These are phyloP conservation scores for Xerocomus minutiporus DNA, from an alignment of 1,284 basidiomycete species.

Conservation along the genomic window DNA sequence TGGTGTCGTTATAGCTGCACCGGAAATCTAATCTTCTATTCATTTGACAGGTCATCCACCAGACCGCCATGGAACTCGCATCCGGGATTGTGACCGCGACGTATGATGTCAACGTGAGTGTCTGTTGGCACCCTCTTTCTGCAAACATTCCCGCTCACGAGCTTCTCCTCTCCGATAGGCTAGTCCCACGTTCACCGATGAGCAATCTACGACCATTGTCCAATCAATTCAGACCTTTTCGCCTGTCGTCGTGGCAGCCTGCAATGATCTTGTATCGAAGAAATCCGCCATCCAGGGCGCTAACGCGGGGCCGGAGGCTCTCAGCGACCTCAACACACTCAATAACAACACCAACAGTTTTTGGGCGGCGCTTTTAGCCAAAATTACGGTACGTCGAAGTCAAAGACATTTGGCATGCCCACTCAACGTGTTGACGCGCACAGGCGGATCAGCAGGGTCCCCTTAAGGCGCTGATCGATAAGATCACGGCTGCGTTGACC, in stretches of 20 bases:
- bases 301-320: no score
- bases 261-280: neutral
- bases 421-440: neutral
- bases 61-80: accelerated
- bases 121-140: neutral
- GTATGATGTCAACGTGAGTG: neutral
- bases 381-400: neutral
- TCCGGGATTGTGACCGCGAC: neutral
- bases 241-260: neutral
- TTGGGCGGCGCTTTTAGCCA: neutral
- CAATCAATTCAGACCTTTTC: accelerated
- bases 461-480: no score
- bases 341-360: neutral
- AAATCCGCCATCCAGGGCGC: neutral
- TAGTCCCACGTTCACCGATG: neutral
- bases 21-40: neutral
- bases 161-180: neutral
- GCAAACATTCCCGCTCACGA: neutral
- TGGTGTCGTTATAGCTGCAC: neutral
- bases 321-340: neutral
- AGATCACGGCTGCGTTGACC: neutral
- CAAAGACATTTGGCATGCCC: neutral
- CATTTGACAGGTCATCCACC: constrained; percentile 1
- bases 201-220: neutral
- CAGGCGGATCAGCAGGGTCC: neutral